Percentiles rank a stretch among this genome's conserved stretches.
These are phyloP conservation scores for Solanum stenotomum DNA, from an alignment of 257 asterid species.

Conservation along the genomic window DNA sequence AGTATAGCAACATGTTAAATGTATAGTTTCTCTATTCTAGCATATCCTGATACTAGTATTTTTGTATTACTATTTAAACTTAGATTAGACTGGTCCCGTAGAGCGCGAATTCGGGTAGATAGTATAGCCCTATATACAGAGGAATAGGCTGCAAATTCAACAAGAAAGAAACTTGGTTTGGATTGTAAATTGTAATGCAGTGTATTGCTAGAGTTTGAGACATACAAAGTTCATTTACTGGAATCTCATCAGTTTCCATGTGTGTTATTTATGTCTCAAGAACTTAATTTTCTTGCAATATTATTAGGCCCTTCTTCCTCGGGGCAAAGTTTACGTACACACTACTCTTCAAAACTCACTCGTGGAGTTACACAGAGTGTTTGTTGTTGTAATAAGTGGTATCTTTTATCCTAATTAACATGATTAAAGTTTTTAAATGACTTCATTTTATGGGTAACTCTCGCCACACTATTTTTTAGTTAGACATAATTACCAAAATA, in stretches of 20 bases:
- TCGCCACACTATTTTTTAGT: not conserved
- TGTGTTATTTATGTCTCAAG: not conserved
- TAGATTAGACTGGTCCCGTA: not conserved
- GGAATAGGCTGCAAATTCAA: not conserved
- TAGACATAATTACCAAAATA: not conserved
- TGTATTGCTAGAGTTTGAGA: not conserved
- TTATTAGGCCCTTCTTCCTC: not conserved
- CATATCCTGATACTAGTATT: not conserved
- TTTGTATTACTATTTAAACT: not conserved
- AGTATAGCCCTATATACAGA: not conserved
- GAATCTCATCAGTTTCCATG: not conserved
- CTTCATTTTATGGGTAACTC: not conserved
- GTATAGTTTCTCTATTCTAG: not conserved
- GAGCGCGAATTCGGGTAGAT: not conserved
- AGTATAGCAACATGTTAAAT: conserved; percentile 1
- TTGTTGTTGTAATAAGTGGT: not conserved
- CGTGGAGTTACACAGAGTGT: not conserved
- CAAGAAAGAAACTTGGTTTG: not conserved
- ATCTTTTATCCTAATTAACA: not conserved
- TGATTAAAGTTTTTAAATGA: not conserved
- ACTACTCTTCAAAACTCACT: not conserved
- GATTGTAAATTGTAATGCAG: not conserved
- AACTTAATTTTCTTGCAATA: not conserved
- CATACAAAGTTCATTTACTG: not conserved
- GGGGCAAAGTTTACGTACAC: not conserved